Evolutionary conservation across 108 stramenopile species (phyloP), one percentile per base, ranked within the genome.

Genomic region (Fragilaria crotonensis): DNA sequence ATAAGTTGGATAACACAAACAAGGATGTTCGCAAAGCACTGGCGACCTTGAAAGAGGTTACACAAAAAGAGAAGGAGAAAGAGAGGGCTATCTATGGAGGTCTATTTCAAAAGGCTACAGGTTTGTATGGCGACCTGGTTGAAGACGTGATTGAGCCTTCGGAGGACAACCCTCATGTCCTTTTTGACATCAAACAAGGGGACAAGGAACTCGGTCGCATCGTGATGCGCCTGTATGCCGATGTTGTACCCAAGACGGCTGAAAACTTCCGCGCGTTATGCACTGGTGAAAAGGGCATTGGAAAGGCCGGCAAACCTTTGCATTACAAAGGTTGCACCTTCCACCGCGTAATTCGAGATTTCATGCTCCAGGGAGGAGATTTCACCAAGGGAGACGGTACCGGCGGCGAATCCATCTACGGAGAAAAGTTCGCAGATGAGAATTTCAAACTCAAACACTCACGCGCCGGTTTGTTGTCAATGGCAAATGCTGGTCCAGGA

Each of bases 281-380:
- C 66, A 96, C 96, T 25, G 98, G 98, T 21, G 95, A 99, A 66
- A 84, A 88, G 70, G 92, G 95, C 23, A 49, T 50, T 2, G 83
- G 84, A 5, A 66, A 54, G 5, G 46, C 54, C 23, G 96, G 91
- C 21, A 85, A 86, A 32, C 90, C 85, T 5, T 62, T 97, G 44
- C 87, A 94, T 64, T 97, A 77, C 88, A 94, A 95, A 78, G 91
- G 90, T 45, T 84, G 72, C 58, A 67, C 77, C 0, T 96, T 97
- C 78, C 97, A 97, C 63, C 90, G 97, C 22, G 84, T 96, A 25
- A 96, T 96, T 60, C 87, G 83, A 29, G 78, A 92, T 58, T 96
- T 96, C 54, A 96, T 96, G 96, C 79, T 90, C 52, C 90, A 92
- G 66, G 95, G 95, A 26, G 98, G 98, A 29, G 98, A 98, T 61